Conservation (phyloP, 345 rosid species). For the Hibiscus trionum region DNA sequence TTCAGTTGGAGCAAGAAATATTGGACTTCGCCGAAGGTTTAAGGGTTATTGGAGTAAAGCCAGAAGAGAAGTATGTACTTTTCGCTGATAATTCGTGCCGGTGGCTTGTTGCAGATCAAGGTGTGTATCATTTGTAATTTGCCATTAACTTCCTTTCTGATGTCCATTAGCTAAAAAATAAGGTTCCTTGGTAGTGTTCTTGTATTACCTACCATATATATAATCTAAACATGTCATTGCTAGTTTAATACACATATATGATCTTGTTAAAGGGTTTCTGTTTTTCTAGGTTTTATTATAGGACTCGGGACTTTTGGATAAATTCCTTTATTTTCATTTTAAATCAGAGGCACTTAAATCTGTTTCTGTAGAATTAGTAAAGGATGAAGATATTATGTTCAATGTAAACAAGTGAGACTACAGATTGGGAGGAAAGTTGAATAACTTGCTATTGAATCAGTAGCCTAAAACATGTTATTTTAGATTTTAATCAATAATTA, state of each 20-base stretch:
- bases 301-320: neutral
- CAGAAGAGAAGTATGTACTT: slow-evolving; percentile 77
- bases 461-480: neutral
- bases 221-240: neutral
- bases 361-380: neutral
- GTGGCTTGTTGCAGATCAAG: slow-evolving; percentile 97
- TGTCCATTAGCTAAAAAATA: neutral
- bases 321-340: neutral
- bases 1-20: slow-evolving; percentile 80
- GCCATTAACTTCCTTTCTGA: neutral
- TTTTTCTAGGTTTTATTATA: neutral
- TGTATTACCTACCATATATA: neutral
- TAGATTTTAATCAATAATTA: neutral
- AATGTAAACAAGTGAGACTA: neutral
- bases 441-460: neutral
- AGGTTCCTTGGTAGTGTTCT: neutral
- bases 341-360: neutral
- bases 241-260: neutral
- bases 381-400: neutral
- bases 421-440: neutral
- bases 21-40: slow-evolving; percentile 82
- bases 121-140: slow-evolving; percentile 25
- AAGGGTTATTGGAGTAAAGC: slow-evolving; percentile 70
- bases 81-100: slow-evolving; percentile 93
- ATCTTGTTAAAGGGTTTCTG: neutral